These are phyloP conservation scores for Postia placenta DNA, from an alignment of 768 basidiomycete genomes.

Conservation along the genomic window DNA sequence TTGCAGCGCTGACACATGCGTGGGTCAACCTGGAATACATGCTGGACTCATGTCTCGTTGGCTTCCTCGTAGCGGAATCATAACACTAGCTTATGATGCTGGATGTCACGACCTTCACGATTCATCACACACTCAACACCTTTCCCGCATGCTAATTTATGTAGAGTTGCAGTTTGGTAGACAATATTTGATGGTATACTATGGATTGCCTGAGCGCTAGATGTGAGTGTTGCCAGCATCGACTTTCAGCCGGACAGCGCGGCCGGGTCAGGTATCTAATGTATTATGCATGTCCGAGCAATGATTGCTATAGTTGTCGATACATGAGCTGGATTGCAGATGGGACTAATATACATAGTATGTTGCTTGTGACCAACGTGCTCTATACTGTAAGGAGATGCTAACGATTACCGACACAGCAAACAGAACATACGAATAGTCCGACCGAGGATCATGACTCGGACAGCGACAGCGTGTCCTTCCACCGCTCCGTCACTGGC, in stretches of 20 bases:
- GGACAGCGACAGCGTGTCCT: constrained; percentile 43
- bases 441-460: too few species aligned
- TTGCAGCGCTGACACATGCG: constrained; percentile 78
- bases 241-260: too few species aligned
- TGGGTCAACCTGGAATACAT: constrained; percentile 98
- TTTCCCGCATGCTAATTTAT: too few species aligned
- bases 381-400: constrained; percentile 5
- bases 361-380: background rate
- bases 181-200: too few species aligned
- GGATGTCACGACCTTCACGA: too few species aligned
- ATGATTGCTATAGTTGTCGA: too few species aligned
- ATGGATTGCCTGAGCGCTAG: too few species aligned
- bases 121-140: too few species aligned
- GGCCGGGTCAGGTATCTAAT: too few species aligned
- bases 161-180: too few species aligned
- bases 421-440: background rate
- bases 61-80: constrained; percentile 74
- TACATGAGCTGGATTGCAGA: background rate
- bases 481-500: constrained; percentile 56
- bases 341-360: constrained; percentile 1
- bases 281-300: too few species aligned
- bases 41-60: constrained; percentile 89
- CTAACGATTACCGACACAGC: constrained; percentile 2
- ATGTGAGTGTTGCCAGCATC: too few species aligned
- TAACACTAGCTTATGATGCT: background rate